Evolutionary conservation across 75 land plant species (phyloP).

Genomic region (Isoetes taiwanensis): DNA sequence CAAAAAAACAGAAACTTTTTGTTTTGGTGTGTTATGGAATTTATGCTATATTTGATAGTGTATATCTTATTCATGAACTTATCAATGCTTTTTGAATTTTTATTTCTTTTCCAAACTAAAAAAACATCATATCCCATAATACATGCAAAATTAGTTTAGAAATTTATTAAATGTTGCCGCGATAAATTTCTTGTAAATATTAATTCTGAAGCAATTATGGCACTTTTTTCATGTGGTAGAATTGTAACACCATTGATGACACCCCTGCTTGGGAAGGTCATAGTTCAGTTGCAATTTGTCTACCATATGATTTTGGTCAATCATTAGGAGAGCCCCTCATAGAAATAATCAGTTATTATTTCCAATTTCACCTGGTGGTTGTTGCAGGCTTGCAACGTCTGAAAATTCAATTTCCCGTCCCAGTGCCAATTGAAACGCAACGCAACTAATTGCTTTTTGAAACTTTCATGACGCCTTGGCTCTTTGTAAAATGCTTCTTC

Average conservation of each 20-base stretch:
- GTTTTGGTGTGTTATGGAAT: no score
- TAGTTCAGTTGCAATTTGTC: conserved; percentile 41
- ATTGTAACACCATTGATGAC: conserved; percentile 65
- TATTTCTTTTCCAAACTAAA: no score
- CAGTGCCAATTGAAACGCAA: conserved; percentile 92
- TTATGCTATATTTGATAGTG: no score
- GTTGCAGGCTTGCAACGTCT: conserved; percentile 46
- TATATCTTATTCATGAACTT: no score
- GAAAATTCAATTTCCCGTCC: conserved; percentile 56
- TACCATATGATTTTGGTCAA: conserved; percentile 71
- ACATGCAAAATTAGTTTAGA: no score
- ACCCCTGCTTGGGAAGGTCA: conserved; percentile 87
- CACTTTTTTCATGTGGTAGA: conserved; percentile 84
- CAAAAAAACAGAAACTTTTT: no score
- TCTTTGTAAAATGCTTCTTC: conserved; percentile 85
- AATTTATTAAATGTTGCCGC: no score
- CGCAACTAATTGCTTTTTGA: conserved; percentile 87
- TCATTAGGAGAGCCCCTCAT: conserved; percentile 57
- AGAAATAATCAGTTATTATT: conserved; percentile 56
- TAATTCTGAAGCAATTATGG: conserved; percentile 55
- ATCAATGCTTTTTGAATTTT: no score
- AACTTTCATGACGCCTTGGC: conserved; percentile 94
- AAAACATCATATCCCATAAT: no score
- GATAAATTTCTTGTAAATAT: conserved; percentile 68
- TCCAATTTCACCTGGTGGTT: conserved; percentile 13